Evolutionary conservation across 163 green algal species (phyloP), one percentile per base, ranked within the genome.

Genomic region (Chlorella variabilis): DNA sequence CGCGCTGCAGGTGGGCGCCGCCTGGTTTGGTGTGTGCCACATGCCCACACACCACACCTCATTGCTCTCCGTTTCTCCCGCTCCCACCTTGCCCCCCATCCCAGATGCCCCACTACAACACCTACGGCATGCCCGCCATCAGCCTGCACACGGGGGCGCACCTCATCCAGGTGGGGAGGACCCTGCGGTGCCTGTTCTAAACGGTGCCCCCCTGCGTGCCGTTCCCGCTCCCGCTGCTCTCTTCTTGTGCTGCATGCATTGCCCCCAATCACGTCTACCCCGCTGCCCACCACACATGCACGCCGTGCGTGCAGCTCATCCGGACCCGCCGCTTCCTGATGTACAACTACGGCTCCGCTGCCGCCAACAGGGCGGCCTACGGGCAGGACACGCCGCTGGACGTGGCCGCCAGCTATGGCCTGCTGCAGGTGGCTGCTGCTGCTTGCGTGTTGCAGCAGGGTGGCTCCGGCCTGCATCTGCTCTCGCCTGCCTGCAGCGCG

Each of bases 41-140:
- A n/a, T n/a, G n/a, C n/a, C n/a, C n/a, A n/a, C n/a, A n/a, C n/a
- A n/a, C n/a, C n/a, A n/a, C n/a, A n/a, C n/a, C n/a, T n/a, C n/a
- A n/a, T n/a, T n/a, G n/a, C 59, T 67, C 59, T 21, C 59, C 29
- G 18, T n/a, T 63, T 67, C 59, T 38, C 5, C n/a, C n/a, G n/a
- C n/a, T n/a, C n/a, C n/a, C n/a, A n/a, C n/a, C n/a, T n/a, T n/a
- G n/a, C n/a, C n/a, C n/a, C n/a, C n/a, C n/a, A n/a, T n/a, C n/a
- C n/a, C 59, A 67, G 59, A 95, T 98, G 91, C 96, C 96, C n/a
- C 96, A 99, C 89, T 99, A 98, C 90, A 90, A 88, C 59, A 85
- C 88, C 0, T 61, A 88, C 41, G 87, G 92, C 83, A 99, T 99
- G 96, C 96, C 96, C 21, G 93, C 91, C 34, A 85, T 97, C 41